Percentiles rank a stretch among this genome's conserved stretches.
phyloP scores from a whole-genome alignment of 1,139 yeast species.

The Yamadazyma diddensiae region DNA sequence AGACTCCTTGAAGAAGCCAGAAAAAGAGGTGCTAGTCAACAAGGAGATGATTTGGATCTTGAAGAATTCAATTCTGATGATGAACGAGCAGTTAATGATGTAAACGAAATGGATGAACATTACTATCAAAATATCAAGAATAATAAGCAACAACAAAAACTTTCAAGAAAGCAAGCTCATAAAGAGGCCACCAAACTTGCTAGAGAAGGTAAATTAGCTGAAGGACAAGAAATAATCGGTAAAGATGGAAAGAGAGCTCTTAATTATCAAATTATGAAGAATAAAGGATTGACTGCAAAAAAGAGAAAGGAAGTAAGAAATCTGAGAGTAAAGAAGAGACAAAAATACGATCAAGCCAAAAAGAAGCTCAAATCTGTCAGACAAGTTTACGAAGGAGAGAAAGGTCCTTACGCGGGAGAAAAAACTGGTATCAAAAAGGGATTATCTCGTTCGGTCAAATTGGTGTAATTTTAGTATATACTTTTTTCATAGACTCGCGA shows the following conservation, averaged over 20 bases:
- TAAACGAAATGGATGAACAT: conserved; percentile 38
- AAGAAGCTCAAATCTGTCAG: conserved; percentile 90
- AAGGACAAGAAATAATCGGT: conserved; percentile 62
- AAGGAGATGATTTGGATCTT: conserved; percentile 55
- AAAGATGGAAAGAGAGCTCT: conserved; percentile 91
- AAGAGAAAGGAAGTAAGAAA: conserved; percentile 93
- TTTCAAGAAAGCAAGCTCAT: conserved; percentile 63
- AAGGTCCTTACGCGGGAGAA: conserved; percentile 91
- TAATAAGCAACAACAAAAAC: conserved; percentile 46
- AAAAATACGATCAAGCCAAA: conserved; percentile 91
- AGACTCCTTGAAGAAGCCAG: conserved; percentile 85
- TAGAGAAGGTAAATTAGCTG: conserved; percentile 78
- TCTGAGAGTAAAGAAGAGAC: conserved; percentile 97
- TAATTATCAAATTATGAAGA: conserved; percentile 88
- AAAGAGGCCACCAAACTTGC: conserved; percentile 74
- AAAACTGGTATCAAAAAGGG: conserved; percentile 97
- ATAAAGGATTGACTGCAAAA: conserved; percentile 91
- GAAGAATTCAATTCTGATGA: conserved; percentile 50
- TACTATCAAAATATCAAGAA: conserved; percentile 53
- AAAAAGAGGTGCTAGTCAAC: conserved; percentile 70
- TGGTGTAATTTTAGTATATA: conserved; percentile 29
- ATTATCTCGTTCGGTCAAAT: conserved; percentile 78
- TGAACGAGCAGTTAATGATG: conserved; percentile 36
- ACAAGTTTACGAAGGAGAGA: conserved; percentile 70
- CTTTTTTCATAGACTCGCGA: background rate